Evolutionary conservation across 208 protist species (phyloP), one percentile per base, ranked within the genome.

Genomic region (Jaenimonas drosophilae): DNA sequence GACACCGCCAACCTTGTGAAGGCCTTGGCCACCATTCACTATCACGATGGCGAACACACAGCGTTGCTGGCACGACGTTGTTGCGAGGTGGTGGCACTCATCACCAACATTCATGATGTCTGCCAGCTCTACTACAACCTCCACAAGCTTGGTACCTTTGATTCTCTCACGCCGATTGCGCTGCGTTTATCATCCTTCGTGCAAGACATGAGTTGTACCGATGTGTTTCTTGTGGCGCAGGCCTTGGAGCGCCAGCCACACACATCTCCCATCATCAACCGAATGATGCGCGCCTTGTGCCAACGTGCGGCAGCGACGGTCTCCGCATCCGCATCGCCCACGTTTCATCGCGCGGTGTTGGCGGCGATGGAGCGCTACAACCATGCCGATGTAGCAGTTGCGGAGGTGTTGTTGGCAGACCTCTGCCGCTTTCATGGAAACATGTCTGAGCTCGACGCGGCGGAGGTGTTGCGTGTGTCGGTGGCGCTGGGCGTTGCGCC

Each of bases 111-210:
- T n/a, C 49, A 33, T 0, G 78, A 90, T 23, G 41, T 77, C 11
- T 85, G 79, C 50, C 46, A 57, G 17, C 64, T 88, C 3, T 88
- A 78, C 45, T 79, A 71, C 48, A 90, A 88, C 49, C 62, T 94
- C 12, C 66, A 71, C 36, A 82, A 69, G 37, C 57, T 94, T 25
- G 47, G 76, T 43, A 82, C 62, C 7, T 64, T 77, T 20, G 86
- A 94, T 54, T 94, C 86, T 0, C 60, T 87, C 21, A 58, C 70
- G 28, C 53, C 86, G 4, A 64, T 94, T 48, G 73, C 83, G 2
- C 82, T 87, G 33, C 70, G 53, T 33, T 64, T 94, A 39, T 41
- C 73, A 3, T 26, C 36, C 6, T 53, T 68, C 20, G 60, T 73
- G 45, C 36, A 56, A 7, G 69, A 64, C 12, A 49, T 88, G 19